Percentiles rank a stretch among this genome's conserved stretches.
These are phyloP conservation scores for Tolypocladium tundrense DNA, from an alignment of 2,329 filamentous ascomycete genomes.

Conservation along the genomic window DNA sequence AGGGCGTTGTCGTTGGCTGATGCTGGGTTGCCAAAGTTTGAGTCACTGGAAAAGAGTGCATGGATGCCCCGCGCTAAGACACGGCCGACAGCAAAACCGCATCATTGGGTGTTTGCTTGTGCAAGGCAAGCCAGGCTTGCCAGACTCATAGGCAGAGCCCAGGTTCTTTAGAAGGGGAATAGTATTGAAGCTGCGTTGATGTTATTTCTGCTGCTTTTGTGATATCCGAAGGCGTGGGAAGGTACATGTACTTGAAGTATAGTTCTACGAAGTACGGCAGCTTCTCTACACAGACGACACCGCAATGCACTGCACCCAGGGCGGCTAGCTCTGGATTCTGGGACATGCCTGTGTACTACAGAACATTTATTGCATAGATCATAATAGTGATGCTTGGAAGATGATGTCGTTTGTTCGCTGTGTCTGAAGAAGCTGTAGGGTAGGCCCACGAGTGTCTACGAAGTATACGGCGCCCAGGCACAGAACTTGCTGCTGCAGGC, in stretches of 20 bases:
- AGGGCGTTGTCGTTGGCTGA: constrained; percentile 1
- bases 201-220: too few relatives aligned
- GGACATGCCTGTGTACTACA: not conserved
- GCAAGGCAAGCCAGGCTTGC: not conserved
- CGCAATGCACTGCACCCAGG: not conserved
- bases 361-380: not conserved
- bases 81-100: not conserved
- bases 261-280: not conserved
- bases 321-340: not conserved
- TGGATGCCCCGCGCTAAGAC: constrained; percentile 22
- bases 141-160: not conserved
- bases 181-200: too few relatives aligned
- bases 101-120: not conserved
- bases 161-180: not conserved
- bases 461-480: not conserved
- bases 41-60: constrained; percentile 22
- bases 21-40: constrained; percentile 12
- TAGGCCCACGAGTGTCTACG: not conserved
- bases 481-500: not conserved
- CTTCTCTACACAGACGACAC: not conserved
- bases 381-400: not conserved
- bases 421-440: not conserved
- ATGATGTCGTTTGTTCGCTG: not conserved
- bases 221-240: too few relatives aligned
- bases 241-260: not conserved